phyloP scores from a whole-genome alignment of 73 alveolate species.

The Blepharisma japonicum region DNA sequence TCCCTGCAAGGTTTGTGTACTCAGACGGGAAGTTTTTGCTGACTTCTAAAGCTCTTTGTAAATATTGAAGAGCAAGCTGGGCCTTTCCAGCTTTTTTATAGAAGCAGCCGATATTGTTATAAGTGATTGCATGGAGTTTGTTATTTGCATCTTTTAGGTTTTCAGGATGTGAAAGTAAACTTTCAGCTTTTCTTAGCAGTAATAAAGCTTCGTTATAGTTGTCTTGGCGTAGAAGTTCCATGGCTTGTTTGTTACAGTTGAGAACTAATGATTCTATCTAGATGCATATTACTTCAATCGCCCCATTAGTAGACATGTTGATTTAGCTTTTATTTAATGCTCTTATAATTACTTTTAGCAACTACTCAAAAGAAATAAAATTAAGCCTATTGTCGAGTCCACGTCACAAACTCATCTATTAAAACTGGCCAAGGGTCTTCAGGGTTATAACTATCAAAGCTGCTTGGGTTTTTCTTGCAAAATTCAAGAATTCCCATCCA shows the following conservation, averaged over 20 bases:
- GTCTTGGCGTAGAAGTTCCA: background rate
- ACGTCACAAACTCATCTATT: no score
- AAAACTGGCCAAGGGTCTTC: no score
- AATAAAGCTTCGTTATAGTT: background rate
- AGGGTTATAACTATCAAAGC: no score
- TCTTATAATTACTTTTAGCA: no score
- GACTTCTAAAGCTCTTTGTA: background rate
- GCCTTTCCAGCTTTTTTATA: background rate
- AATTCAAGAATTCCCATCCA: no score
- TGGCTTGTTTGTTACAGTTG: conserved; percentile 23
- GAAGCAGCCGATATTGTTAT: conserved; percentile 7
- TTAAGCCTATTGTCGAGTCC: no score
- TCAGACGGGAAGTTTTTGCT: background rate
- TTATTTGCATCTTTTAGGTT: background rate
- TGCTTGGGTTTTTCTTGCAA: no score
- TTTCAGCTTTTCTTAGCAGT: conserved; percentile 9
- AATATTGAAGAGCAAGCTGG: conserved; percentile 1
- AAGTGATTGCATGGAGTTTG: background rate
- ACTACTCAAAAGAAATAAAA: no score
- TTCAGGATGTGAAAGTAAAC: background rate
- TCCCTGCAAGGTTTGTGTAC: conserved; percentile 29
- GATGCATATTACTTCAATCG: background rate
- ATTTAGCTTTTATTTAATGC: no score
- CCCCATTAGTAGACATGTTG: no score
- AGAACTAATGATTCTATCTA: conserved; percentile 1